A percentile compares a stretch with the other conserved stretches of the same genome.
phyloP scores from a whole-genome alignment of 2,329 filamentous ascomycete genomes.

The Reticulascus tulasneorum region DNA sequence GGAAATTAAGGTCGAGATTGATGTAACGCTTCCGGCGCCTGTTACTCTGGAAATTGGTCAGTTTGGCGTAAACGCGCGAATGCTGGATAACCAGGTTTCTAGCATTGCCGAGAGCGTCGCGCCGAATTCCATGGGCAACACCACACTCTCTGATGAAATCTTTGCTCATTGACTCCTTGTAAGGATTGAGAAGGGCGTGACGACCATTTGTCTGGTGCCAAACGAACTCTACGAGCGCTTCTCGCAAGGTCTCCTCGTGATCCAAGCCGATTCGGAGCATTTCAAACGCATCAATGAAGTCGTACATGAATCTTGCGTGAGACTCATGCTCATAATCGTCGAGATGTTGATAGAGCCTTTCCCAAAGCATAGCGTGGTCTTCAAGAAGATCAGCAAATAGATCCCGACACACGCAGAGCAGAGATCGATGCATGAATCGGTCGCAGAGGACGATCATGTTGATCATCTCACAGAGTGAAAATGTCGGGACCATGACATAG shows the following conservation, averaged over 20 bases:
- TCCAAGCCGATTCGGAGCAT: slow-evolving; percentile 2
- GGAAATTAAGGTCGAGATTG: too few relatives aligned
- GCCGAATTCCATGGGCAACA: too few relatives aligned
- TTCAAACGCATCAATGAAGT: slow-evolving; percentile 5
- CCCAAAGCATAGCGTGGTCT: slow-evolving; percentile 1
- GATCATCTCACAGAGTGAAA: slow-evolving; percentile 2
- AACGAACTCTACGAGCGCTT: slow-evolving; percentile 7
- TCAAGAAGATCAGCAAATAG: slow-evolving; percentile 7
- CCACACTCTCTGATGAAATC: too few relatives aligned
- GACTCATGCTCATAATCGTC: not conserved
- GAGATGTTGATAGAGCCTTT: not conserved
- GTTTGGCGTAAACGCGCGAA: too few relatives aligned
- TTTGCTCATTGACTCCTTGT: too few relatives aligned
- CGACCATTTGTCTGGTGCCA: too few relatives aligned
- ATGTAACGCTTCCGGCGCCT: too few relatives aligned
- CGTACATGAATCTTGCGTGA: slow-evolving; percentile 4
- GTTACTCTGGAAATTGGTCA: too few relatives aligned
- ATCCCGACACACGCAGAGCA: slow-evolving; percentile 5
- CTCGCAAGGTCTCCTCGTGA: slow-evolving; percentile 5
- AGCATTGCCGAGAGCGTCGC: too few relatives aligned
- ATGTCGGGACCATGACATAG: slow-evolving; percentile 1
- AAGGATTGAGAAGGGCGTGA: too few relatives aligned
- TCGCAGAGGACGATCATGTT: slow-evolving; percentile 2
- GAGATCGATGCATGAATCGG: slow-evolving; percentile 8
- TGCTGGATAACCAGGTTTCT: too few relatives aligned